Evolutionary conservation across 495 filamentous ascomycete species (phyloP), one percentile per base, ranked within the genome.

Genomic region (Tuber melanosporum): DNA sequence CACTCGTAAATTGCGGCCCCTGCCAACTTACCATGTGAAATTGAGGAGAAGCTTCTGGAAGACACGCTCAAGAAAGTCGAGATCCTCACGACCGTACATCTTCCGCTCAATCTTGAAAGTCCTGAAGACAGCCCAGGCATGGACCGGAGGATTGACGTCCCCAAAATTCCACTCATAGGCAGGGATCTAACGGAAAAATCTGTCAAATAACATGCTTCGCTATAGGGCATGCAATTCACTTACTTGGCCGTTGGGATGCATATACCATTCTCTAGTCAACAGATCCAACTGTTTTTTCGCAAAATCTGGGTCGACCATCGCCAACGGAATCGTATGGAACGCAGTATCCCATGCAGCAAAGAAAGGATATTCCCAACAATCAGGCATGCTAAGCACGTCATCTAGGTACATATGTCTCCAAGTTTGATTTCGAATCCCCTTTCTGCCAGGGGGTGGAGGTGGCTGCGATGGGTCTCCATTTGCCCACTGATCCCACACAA

Each of bases 361-460:
- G 87, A 98, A 98, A 0, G 95, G 95, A 83, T 98, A 98, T 82
- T 98, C 95, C 95, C 95, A 98, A 0, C 93, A 97, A 81, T 98
- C 95, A 8, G 95, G 95, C 94, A 98, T 98, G 0, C 94, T 97
- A 3, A 98, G 86, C 66, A 98, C 92, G 82, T 98, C 95, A 81
- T 98, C 95, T 75, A 97, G 89, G 82, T 97, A 88, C 85, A 98
- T 88, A 83, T 98, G 95, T 80, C 91, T 94, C 95, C 95, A 98
- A 69, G 95, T 89, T 47, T 90, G 86, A 81, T 98, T 98, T 66
- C 95, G 90, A 71, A 98, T 88, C 3, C 88, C 87, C 83, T 95
- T 97, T 69, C 95, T 87, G 19, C 89, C 89, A 6, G 91, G 87
- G 0, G 95, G 95, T 71, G 95, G 95, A 19, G 94, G 92, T 20